A percentile compares a stretch with the other conserved stretches of the same genome.
phyloP scores from a whole-genome alignment of 164 flowering plant genomes.

The Dillenia turbinata region DNA sequence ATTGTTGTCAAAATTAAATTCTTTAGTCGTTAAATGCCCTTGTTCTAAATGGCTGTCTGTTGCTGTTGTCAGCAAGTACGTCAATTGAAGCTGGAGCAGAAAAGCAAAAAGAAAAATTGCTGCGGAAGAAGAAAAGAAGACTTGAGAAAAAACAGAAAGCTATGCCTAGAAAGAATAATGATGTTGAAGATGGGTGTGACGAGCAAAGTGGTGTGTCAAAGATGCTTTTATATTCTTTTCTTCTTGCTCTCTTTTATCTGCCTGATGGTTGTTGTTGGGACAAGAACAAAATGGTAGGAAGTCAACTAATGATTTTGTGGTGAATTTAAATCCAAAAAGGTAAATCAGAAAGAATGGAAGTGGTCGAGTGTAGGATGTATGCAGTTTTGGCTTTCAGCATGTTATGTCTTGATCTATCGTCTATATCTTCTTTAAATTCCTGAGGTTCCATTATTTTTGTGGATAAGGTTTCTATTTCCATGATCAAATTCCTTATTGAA shows the following conservation, averaged over 20 bases:
- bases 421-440: neutral
- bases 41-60: no score
- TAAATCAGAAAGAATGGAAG: conserved; percentile 1
- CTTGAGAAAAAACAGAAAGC: conserved; percentile 3
- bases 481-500: no score
- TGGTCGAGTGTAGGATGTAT: conserved; percentile 7
- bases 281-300: neutral
- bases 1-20: neutral
- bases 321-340: neutral
- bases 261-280: neutral
- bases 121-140: conserved; percentile 20
- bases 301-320: neutral
- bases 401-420: neutral
- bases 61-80: no score
- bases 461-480: no score
- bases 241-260: neutral
- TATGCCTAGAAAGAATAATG: conserved; percentile 5
- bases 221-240: neutral
- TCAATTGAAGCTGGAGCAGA: conserved; percentile 4
- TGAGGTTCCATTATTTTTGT: no score
- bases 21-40: no score
- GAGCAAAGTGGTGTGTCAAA: conserved; percentile 20
- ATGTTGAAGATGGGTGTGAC: conserved; percentile 6
- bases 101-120: conserved; percentile 12
- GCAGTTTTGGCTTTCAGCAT: no score